Conservation (phyloP, 352 stramenopile genomes). For the Pelagophyceae sp. region DNA sequence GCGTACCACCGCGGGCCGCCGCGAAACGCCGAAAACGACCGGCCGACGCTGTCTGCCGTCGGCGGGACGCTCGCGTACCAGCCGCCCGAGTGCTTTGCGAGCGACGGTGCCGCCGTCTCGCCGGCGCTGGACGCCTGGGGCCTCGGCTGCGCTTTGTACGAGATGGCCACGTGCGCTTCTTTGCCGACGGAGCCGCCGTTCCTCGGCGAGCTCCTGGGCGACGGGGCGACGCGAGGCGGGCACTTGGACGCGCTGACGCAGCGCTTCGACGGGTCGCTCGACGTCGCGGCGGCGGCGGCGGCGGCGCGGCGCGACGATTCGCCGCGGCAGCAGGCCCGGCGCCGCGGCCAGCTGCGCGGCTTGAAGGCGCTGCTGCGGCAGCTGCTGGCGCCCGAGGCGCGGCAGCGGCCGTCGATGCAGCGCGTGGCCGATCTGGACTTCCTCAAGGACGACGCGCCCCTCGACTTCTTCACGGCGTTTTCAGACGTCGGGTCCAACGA, state of each 20-base stretch:
- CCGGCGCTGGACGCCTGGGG: constrained; percentile 6
- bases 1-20: not conserved
- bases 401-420: not conserved
- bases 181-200: constrained; percentile 7
- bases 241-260: not conserved
- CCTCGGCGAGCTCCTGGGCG: constrained; percentile 2
- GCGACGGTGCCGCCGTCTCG: not conserved
- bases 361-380: not conserved
- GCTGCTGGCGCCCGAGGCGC: not conserved
- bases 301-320: not conserved
- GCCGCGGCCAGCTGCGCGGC: not conserved
- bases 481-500: no score
- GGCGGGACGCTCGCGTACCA: constrained; percentile 5
- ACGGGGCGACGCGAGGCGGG: not conserved
- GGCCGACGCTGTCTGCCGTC: not conserved
- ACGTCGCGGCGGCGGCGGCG: not conserved
- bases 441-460: not conserved
- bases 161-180: not conserved
- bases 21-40: not conserved
- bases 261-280: not conserved
- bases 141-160: constrained; percentile 4
- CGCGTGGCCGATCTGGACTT: not conserved
- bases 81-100: constrained; percentile 6
- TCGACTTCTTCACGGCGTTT: constrained; percentile 12
- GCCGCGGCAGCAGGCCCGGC: not conserved